Evolutionary conservation across 108 stramenopile genomes (phyloP).

Genomic region (Phaeodactylum tricornutum): DNA sequence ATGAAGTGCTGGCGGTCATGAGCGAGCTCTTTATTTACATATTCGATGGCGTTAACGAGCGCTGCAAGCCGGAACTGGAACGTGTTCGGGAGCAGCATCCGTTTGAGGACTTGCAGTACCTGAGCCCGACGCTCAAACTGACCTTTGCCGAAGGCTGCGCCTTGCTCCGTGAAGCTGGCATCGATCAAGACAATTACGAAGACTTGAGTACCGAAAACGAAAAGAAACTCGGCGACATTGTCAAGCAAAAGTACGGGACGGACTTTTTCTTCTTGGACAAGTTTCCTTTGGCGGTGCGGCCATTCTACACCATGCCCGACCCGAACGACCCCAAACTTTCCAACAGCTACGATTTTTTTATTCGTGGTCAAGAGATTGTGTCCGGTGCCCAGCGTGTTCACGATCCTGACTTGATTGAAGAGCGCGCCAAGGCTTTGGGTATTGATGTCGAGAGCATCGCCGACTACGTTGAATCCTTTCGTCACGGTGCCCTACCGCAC

Average conservation of each 20-base stretch:
- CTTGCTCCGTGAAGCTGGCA: constrained; percentile 74
- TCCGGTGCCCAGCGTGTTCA: constrained; percentile 99
- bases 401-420: constrained; percentile 86
- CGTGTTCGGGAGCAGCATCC: constrained; percentile 92
- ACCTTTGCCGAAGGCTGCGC: constrained; percentile 90
- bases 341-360: constrained; percentile 98
- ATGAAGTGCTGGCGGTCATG: constrained; percentile 95
- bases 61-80: constrained; percentile 83
- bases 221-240: constrained; percentile 94
- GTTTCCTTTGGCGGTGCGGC: constrained; percentile 93
- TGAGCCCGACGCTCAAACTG: constrained; percentile 84
- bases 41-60: constrained; percentile 88
- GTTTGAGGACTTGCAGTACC: constrained; percentile 91
- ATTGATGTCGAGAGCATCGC: constrained; percentile 84
- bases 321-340: constrained; percentile 87
- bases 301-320: constrained; percentile 99
- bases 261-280: constrained; percentile 99
- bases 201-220: constrained; percentile 97
- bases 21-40: constrained; percentile 94
- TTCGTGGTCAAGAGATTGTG: constrained; percentile 98
- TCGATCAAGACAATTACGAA: constrained; percentile 85
- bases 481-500: constrained; percentile 93
- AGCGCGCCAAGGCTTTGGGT: constrained; percentile 83
- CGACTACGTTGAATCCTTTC: constrained; percentile 93
- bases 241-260: constrained; percentile 92